Conservation (phyloP, 352 stramenopile genomes). For the Phytopythium aichiense region DNA sequence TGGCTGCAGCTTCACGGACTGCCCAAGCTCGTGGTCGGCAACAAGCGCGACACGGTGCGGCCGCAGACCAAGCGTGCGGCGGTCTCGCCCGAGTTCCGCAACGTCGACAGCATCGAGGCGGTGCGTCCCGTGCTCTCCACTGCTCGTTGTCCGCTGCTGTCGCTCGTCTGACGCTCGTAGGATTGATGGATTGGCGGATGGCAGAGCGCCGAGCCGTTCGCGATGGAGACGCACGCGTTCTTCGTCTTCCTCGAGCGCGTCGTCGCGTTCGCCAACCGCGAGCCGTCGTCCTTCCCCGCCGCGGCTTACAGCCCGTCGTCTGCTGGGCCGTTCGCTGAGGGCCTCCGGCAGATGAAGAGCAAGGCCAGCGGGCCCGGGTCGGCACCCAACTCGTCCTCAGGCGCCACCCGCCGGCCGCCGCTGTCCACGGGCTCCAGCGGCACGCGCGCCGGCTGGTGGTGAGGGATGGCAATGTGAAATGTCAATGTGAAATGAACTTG, state of each 20-base stretch:
- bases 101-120: conserved; percentile 50
- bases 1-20: conserved; percentile 30
- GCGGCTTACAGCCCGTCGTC: conserved; percentile 10
- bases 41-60: conserved; percentile 62
- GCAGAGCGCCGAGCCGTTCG: conserved; percentile 53
- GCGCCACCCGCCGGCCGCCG: conserved; percentile 13
- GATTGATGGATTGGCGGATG: background rate
- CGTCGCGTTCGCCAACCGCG: conserved; percentile 48
- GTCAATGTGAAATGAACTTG: background rate
- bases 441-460: conserved; percentile 32
- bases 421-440: conserved; percentile 20
- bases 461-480: background rate
- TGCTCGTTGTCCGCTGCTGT: too few species aligned
- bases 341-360: conserved; percentile 45
- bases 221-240: conserved; percentile 46
- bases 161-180: background rate
- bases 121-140: conserved; percentile 18
- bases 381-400: conserved; percentile 8
- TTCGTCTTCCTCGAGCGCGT: conserved; percentile 64
- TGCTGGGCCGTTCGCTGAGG: conserved; percentile 17
- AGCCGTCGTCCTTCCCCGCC: background rate
- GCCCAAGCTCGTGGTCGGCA: conserved; percentile 79
- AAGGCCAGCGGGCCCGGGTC: conserved; percentile 17
- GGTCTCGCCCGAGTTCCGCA: conserved; percentile 35
- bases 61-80: conserved; percentile 22